Percentiles rank a stretch among this genome's conserved stretches.
phyloP scores from a whole-genome alignment of 768 basidiomycete species.

The Grammothele lineata region DNA sequence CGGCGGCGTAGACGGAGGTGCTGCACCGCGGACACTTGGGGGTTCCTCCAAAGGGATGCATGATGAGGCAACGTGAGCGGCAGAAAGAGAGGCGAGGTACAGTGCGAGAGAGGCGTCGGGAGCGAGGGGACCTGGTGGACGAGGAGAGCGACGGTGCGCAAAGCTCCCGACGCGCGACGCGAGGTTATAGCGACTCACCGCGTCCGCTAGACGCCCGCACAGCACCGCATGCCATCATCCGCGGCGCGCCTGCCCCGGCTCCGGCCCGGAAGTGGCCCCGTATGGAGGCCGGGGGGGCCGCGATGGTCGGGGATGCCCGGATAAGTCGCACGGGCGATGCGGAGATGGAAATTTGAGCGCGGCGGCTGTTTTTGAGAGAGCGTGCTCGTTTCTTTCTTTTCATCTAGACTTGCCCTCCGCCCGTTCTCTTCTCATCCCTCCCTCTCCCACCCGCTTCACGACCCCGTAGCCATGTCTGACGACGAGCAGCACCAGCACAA shows the following conservation, averaged over 20 bases:
- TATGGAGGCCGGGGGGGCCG: background rate
- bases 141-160: background rate
- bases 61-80: conserved; percentile 46
- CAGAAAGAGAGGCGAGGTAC: background rate
- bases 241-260: background rate
- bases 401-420: conserved; percentile 24
- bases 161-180: background rate
- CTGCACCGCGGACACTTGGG: conserved; percentile 70
- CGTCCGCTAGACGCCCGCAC: no score
- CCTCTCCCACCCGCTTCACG: conserved; percentile 18
- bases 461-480: conserved; percentile 68
- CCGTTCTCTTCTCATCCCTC: conserved; percentile 25
- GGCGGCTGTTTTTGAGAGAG: conserved; percentile 15
- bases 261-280: background rate
- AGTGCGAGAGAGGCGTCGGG: no score
- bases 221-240: no score
- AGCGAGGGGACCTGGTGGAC: no score
- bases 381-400: conserved; percentile 1
- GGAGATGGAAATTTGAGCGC: conserved; percentile 37
- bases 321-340: conserved; percentile 25
- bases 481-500: conserved; percentile 84
- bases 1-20: conserved; percentile 82
- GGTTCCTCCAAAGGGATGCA: conserved; percentile 72
- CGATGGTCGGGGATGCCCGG: conserved; percentile 23
- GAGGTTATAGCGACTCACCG: no score